A percentile compares a stretch with the other conserved stretches of the same genome.
phyloP scores from a whole-genome alignment of 257 asterid species.

The Verbena officinalis region DNA sequence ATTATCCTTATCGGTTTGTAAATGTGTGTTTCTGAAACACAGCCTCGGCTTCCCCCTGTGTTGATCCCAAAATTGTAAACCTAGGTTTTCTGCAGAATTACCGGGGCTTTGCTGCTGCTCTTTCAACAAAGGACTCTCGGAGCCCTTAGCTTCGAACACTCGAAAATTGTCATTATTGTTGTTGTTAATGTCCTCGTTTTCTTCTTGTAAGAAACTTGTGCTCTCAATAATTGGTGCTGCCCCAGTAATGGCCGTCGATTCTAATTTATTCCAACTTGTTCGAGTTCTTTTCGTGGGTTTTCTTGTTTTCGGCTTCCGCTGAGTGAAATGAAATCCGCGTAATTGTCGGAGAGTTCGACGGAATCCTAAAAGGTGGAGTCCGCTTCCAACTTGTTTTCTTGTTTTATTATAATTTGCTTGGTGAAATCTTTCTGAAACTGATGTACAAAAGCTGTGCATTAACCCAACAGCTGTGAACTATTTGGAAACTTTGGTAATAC shows the following conservation, averaged over 20 bases:
- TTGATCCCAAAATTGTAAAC: constrained; percentile 82
- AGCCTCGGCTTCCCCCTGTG: constrained; percentile 55
- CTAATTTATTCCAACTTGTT: constrained; percentile 78
- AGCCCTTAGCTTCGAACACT: constrained; percentile 64
- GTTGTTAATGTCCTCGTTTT: constrained; percentile 42
- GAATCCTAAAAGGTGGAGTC: constrained; percentile 47
- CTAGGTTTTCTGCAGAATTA: constrained; percentile 73
- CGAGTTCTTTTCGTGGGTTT: constrained; percentile 73
- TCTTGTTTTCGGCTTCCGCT: constrained; percentile 64
- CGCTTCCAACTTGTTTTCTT: too few species aligned
- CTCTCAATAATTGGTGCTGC: constrained; percentile 41
- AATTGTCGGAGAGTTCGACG: constrained; percentile 41
- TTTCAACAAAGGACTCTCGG: constrained; percentile 56
- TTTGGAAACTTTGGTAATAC: too few species aligned
- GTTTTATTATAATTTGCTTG: too few species aligned
- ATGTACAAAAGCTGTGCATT: too few species aligned
- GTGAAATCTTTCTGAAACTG: too few species aligned
- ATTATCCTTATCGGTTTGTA: too few species aligned
- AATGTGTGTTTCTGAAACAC: constrained; percentile 60
- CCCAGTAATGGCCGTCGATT: constrained; percentile 38
- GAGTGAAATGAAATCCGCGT: constrained; percentile 45
- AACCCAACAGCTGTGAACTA: too few species aligned
- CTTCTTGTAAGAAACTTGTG: constrained; percentile 42
- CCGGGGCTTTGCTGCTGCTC: constrained; percentile 76
- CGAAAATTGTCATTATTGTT: constrained; percentile 50